A percentile compares a stretch with the other conserved stretches of the same genome.
Evolutionary conservation across 225 moss, liverwort and hornwort genomes (phyloP).

Genomic region (Climacium dendroides): DNA sequence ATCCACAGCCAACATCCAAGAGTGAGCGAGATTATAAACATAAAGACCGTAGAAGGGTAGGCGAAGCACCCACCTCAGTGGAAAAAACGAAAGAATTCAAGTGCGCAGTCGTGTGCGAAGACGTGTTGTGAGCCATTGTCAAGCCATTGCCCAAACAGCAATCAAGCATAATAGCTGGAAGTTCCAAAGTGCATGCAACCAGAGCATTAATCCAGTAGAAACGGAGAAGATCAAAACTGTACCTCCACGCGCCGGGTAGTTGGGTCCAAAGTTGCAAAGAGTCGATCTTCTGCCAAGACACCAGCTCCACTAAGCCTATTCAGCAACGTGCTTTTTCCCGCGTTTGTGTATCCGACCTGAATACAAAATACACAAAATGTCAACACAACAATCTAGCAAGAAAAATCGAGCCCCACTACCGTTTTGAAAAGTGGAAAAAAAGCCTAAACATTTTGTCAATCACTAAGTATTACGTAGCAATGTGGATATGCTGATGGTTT

Average conservation of each 20-base stretch:
- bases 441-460: background rate
- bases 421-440: background rate
- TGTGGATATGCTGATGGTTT: background rate
- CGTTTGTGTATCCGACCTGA: conserved; percentile 99
- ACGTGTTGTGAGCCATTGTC: background rate
- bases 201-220: background rate
- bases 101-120: background rate
- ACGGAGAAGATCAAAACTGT: background rate
- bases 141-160: background rate
- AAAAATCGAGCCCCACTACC: background rate
- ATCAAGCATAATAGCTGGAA: background rate
- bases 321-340: conserved; percentile 90
- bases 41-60: background rate
- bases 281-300: conserved; percentile 91
- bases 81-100: background rate
- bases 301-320: conserved; percentile 94
- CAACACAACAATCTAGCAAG: background rate
- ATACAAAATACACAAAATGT: background rate
- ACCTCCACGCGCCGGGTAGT: conserved; percentile 97
- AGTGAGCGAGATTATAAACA: background rate
- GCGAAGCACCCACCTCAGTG: background rate
- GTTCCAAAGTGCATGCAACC: background rate
- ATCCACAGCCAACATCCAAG: background rate
- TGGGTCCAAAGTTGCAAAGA: conserved; percentile 97
- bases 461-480: background rate